Conservation (phyloP, 2,329 filamentous ascomycete genomes). For the Bimuria novae-zelandiae region DNA sequence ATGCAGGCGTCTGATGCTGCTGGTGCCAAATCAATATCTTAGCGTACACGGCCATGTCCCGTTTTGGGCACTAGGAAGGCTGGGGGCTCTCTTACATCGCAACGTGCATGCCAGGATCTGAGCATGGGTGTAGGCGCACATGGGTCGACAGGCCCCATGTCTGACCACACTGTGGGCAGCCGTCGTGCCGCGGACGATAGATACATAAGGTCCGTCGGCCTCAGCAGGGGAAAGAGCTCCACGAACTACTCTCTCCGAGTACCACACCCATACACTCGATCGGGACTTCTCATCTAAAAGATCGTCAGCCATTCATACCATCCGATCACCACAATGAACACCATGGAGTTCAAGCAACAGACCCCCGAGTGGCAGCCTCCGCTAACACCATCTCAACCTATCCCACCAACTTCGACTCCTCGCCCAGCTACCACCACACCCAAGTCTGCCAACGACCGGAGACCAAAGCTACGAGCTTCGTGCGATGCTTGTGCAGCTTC, state of each 20-base stretch:
- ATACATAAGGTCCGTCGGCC: constrained; percentile 25
- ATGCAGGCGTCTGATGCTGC: constrained; percentile 15
- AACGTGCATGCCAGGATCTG: constrained; percentile 8
- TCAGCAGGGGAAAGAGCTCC: constrained; percentile 8
- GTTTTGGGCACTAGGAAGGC: constrained; percentile 9
- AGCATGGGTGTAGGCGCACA: neutral
- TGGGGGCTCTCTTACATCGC: constrained; percentile 8
- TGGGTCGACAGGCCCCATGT: constrained; percentile 14
- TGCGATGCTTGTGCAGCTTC: constrained; percentile 46
- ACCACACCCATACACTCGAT: neutral
- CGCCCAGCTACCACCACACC: constrained; percentile 26
- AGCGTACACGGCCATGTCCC: constrained; percentile 7
- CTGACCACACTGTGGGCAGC: constrained; percentile 10
- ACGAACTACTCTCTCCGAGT: neutral
- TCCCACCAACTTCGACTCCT: constrained; percentile 12
- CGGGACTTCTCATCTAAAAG: constrained; percentile 7
- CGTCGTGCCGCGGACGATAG: constrained; percentile 8
- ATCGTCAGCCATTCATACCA: constrained; percentile 8
- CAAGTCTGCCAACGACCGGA: constrained; percentile 24
- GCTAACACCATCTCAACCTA: constrained; percentile 15
- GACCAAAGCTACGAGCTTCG: constrained; percentile 41
- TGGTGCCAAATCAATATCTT: constrained; percentile 8
- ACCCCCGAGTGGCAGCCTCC: constrained; percentile 29
- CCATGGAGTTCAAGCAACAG: constrained; percentile 30
- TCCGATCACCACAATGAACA: constrained; percentile 8